Evolutionary conservation across 495 filamentous ascomycete genomes (phyloP), one percentile per base, ranked within the genome.

Genomic region (Aspergillus hancockii): DNA sequence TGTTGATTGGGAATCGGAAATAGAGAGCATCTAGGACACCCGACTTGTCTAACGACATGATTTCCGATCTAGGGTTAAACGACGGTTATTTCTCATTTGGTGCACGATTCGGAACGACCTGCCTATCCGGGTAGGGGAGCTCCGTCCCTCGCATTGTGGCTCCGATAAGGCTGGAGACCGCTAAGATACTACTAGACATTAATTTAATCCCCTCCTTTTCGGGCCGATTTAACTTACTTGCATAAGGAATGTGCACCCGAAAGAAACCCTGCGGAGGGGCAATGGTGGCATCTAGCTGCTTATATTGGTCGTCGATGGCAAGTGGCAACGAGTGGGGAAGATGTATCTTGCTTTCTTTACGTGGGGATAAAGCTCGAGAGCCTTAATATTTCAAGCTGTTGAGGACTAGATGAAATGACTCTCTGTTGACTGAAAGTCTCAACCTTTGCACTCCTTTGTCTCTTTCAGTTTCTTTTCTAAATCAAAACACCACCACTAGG

Each of bases 31-130:
- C n/a, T n/a, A n/a, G n/a, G n/a, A n/a, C n/a, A n/a, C n/a, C n/a
- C n/a, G n/a, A n/a, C n/a, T n/a, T n/a, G n/a, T n/a, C n/a, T n/a
- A n/a, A n/a, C n/a, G n/a, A n/a, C n/a, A n/a, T n/a, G n/a, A n/a
- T n/a, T n/a, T n/a, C n/a, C n/a, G n/a, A n/a, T n/a, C n/a, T n/a
- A n/a, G n/a, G n/a, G n/a, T n/a, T n/a, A n/a, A n/a, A n/a, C n/a
- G n/a, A n/a, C n/a, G n/a, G n/a, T n/a, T n/a, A n/a, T 40, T 13
- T 40, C 36, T 40, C 36, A 9, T 3, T 40, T 40, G 36, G 12
- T 12, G 16, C 36, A 40, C 12, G 10, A 4, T 32, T 51, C 57
- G 55, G 40, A 31, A 16, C 49, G 32, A 28, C 38, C 43, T 63
- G 23, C 50, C 55, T 30, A 31, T 30, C 34, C 19, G 36, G 60